phyloP scores from a whole-genome alignment of 345 rosid genomes.

The Gossypium ekmanianum region DNA sequence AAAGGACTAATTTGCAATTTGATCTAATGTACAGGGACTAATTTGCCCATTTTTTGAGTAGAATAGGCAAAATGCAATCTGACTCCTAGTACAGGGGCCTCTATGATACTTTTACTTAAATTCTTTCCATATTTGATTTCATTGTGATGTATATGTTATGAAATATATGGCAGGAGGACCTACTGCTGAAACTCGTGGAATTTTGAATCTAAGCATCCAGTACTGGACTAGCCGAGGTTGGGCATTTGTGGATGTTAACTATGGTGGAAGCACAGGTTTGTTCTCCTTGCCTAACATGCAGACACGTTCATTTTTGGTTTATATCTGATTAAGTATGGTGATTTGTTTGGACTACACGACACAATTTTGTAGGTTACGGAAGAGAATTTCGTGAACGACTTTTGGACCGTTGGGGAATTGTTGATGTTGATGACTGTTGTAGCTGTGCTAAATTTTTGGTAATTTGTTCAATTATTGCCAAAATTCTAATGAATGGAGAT shows the following conservation, averaged over 20 bases:
- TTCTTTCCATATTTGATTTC: neutral
- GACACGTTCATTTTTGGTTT: neutral
- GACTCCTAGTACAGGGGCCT: too few species aligned
- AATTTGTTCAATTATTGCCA: conserved; percentile 15
- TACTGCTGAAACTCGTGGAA: conserved; percentile 73
- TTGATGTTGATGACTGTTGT: conserved; percentile 94
- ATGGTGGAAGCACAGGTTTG: conserved; percentile 99
- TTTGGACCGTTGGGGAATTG: conserved; percentile 76
- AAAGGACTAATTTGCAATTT: too few species aligned
- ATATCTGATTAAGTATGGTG: neutral
- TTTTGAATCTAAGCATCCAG: conserved; percentile 67
- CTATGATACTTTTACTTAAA: too few species aligned
- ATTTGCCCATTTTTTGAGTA: too few species aligned
- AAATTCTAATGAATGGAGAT: conserved; percentile 6
- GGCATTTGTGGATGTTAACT: conserved; percentile 94
- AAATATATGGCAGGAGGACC: conserved; percentile 72
- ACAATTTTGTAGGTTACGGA: conserved; percentile 69
- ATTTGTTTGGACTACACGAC: conserved; percentile 13
- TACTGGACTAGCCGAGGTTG: conserved; percentile 99
- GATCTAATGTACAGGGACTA: too few species aligned
- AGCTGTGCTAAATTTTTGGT: conserved; percentile 91
- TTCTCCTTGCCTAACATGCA: conserved; percentile 17
- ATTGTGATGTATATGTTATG: neutral
- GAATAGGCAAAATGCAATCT: too few species aligned
- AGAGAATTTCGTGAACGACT: conserved; percentile 91